Base-by-base conservation (phyloP, 2,329 filamentous ascomycete species). In the Aureobasidium lini region DNA sequence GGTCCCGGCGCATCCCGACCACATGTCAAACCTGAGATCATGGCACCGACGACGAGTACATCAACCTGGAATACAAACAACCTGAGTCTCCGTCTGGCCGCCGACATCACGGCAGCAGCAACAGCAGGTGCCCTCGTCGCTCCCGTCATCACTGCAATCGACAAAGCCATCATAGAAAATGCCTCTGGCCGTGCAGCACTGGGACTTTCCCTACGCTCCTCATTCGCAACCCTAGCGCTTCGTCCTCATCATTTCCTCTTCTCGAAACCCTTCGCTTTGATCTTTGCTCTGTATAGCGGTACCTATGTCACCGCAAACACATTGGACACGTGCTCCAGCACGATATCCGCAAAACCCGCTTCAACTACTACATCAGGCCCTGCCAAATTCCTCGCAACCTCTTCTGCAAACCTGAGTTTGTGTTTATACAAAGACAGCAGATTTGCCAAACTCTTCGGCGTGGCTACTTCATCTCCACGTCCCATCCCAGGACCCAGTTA, bases 261-360 rank as follows among this genome's bases (percentile, higher is more conserved):
- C 69, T 84, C 84, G 52, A 83, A 82, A 61, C 87, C 88, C 0
- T 87, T 88, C 66, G 83, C 77, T 47, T 80, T 90, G 64, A 86
- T 91, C 70, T 74, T 78, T 62, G 76, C 76, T 57, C 79, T 95
- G 44, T 97, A 96, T 79, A 89, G 86, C 62, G 87, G 89, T 65
- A 97, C 93, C 61, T 96, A 96, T 77, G 76, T 94, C 11, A 90
- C 89, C 1, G 92, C 93, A 64, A 96, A 96, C 77, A 76, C 82
- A 11, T 84, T 96, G 70, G 93, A 97, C 76, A 96, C 93, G 0
- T 72, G 84, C 49, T 77, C 84, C 46, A 87, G 89, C 5, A 90
- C 88, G 1, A 65, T 84, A 13, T 72, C 77, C 50, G 75, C 82
- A 68, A 64, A 77, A 15, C 77, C 84, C 36, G 82, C 88, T 6